Percentiles rank a stretch among this genome's conserved stretches.
phyloP scores from a whole-genome alignment of 768 basidiomycete species.

The Cantharellus anzutake region DNA sequence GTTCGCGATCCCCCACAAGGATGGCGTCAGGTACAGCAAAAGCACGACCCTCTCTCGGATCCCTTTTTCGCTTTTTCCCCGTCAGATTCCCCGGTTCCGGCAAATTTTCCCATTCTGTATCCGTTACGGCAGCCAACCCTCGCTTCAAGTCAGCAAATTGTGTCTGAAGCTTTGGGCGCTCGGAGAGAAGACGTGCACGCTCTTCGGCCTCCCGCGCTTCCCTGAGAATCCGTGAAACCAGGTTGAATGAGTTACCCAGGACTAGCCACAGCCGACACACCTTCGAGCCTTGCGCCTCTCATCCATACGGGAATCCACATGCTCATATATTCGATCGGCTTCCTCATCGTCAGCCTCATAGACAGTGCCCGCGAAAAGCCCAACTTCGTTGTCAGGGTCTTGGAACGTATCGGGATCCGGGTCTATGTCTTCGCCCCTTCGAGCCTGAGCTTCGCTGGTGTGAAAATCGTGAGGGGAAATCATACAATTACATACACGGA shows the following conservation, averaged over 20 bases:
- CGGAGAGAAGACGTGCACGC: constrained; percentile 57
- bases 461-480: background rate
- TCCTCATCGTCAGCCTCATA: constrained; percentile 98
- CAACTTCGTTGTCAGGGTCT: constrained; percentile 95
- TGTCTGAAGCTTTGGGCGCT: constrained; percentile 86
- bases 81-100: constrained; percentile 96
- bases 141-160: constrained; percentile 94
- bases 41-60: constrained; percentile 40
- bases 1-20: constrained; percentile 63
- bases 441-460: constrained; percentile 63
- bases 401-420: constrained; percentile 82
- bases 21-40: constrained; percentile 92
- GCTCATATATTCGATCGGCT: constrained; percentile 86
- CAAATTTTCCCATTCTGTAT: constrained; percentile 84
- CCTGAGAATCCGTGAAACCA: constrained; percentile 19
- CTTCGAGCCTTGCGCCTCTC: constrained; percentile 57
- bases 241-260: background rate
- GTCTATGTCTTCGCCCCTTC: constrained; percentile 73
- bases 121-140: constrained; percentile 66
- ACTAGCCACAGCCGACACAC: constrained; percentile 25
- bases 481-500: constrained; percentile 3
- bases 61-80: constrained; percentile 69
- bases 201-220: constrained; percentile 63
- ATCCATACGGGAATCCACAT: constrained; percentile 86
- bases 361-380: constrained; percentile 85